Percentiles rank a stretch among this genome's conserved stretches.
Conservation (phyloP, 768 basidiomycete genomes). For the Glaciozyma martinii region DNA sequence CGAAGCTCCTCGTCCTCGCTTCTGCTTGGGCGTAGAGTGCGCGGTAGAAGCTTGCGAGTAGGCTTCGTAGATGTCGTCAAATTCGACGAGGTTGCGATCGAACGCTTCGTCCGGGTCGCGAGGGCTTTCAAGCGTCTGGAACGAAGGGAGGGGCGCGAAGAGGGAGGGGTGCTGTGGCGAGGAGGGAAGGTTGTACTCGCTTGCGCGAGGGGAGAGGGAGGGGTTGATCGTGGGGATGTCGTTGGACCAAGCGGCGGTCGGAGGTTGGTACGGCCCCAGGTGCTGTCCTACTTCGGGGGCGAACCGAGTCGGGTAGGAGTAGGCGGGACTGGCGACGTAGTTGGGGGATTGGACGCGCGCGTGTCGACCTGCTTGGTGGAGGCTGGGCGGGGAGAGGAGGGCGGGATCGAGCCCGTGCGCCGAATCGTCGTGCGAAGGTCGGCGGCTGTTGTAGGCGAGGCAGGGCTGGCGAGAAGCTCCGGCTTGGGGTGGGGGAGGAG, state of each 20-base stretch:
- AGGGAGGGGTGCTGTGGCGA: background rate
- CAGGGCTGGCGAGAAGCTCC: constrained; percentile 6
- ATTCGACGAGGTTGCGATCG: constrained; percentile 22
- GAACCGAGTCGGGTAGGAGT: constrained; percentile 27
- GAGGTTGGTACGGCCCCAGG: background rate
- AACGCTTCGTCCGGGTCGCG: constrained; percentile 11
- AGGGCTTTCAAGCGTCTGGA: background rate
- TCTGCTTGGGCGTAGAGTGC: background rate
- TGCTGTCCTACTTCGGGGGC: background rate
- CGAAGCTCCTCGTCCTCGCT: background rate
- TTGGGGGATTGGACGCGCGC: background rate
- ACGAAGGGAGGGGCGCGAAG: background rate
- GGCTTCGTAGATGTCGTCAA: constrained; percentile 21
- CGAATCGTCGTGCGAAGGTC: background rate
- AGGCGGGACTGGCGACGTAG: background rate
- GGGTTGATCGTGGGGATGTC: background rate
- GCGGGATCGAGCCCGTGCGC: background rate
- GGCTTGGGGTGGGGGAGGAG: background rate
- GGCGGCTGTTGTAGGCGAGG: constrained; percentile 2
- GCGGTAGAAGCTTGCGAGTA: background rate
- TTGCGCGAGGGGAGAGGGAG: background rate
- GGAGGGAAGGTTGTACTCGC: background rate
- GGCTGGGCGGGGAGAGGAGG: background rate
- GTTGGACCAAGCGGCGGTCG: background rate
- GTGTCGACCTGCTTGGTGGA: background rate